Evolutionary conservation across 2,329 filamentous ascomycete species (phyloP), one percentile per base, ranked within the genome.

Genomic region (Chaetomium sp.): DNA sequence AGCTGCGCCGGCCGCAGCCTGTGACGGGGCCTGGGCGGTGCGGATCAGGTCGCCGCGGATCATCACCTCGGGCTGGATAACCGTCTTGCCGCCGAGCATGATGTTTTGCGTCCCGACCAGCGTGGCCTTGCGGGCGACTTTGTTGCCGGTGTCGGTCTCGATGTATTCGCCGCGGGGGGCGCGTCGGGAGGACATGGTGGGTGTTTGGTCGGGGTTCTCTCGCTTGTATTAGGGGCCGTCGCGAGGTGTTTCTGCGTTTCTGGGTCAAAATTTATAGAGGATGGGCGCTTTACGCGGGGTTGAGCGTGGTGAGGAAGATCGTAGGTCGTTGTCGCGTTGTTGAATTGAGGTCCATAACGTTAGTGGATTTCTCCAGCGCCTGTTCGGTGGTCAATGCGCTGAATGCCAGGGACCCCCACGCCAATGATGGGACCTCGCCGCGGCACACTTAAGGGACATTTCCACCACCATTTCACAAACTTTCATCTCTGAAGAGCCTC

Each of bases 101-200:
- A 99, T 97, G 74, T 97, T 95, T 65, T 95, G 91, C 27, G 92
- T 96, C 66, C 94, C 94, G 67, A 95, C 88, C 64, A 99, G 89
- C 69, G 87, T 86, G 59, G 90, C 89, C 64, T 90, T 90, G 63
- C 94, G 89, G 41, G 91, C 92, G 66, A 99, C 94, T 76, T 97
- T 97, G 81, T 99, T 99, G 63, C 94, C 94, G 2, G 91, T 96
- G 74, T 97, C 92, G 53, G 94, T 99, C 74, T 96, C 92, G 60
- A 99, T 96, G 70, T 96, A 97, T 72, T 96, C 91, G 72, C 89
- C 89, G 73, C 91, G 95, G 8, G 82, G 79, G 50, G 85, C 78
- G 69, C 91, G 88, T 65, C 86, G 82, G 61, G 88, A 88, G 87
- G 88, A 88, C 88, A 91, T 91, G 11, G 55, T 78, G 51, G 52